Base-by-base conservation (phyloP, 2,329 filamentous ascomycete species). In the Xylariomycetidae sp. region DNA sequence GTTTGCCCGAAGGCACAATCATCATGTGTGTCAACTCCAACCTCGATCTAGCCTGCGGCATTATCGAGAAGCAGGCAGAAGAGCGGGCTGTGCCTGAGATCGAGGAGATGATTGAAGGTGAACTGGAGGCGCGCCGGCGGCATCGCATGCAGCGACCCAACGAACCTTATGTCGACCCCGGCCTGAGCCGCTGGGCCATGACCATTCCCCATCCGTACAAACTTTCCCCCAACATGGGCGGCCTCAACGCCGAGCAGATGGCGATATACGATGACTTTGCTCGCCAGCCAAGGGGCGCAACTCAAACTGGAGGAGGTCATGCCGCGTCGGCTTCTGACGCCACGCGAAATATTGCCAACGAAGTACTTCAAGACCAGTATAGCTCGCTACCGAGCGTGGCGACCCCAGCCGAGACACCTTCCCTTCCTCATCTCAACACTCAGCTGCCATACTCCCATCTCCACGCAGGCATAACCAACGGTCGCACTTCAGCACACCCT, bases 21-120 rank as follows among this genome's bases (percentile, higher is more conserved):
- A 76, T 96, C 36, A 95, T 98, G 86, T 96, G 93, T 60, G 90
- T 98, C 40, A 98, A 96, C 58, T 90, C 93, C 45, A 98, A 98
- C 56, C 73, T 98, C 19, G 92, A 98, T 48, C 74, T 88, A 25
- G 90, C 93, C 29, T 96, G 92, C 54, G 83, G 77, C 48, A 85
- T 95, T 42, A 93, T 98, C 28, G 92, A 98, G 60, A 88, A 92
- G 59, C 89, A 92, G 32, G 93, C 92, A 3, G 90, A 96, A 57
- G 85, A 94, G 52, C 85, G 90, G 40, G 92, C 92, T 8, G 70
- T 95, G 24, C 84, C 86, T 2, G 92, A 98, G 58, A 96, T 98
- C 38, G 90, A 98, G 57, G 85, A 93, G 42, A 84, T 95, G 61
- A 84, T 98, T 30, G 84, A 92, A 56, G 66, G 73, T 15, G 85